A percentile compares a stretch with the other conserved stretches of the same genome.
These are phyloP conservation scores for Mortierella antarctica DNA, from an alignment of 192 early-diverging fungal species.

Conservation along the genomic window DNA sequence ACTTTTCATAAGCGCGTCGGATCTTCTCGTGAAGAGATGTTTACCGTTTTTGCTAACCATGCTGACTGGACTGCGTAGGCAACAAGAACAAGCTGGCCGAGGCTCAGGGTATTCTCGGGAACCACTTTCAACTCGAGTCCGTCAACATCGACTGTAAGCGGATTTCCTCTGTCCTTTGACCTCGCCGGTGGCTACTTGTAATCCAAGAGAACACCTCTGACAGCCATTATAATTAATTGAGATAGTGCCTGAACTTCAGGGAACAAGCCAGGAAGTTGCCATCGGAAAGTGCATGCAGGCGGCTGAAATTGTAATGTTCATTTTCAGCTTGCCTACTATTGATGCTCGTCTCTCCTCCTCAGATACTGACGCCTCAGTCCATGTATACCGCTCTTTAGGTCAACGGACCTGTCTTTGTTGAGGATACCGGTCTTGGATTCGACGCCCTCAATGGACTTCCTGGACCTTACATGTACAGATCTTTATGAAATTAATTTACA, in stretches of 20 bases:
- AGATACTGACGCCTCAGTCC: neutral
- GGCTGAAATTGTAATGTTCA: conserved; percentile 60
- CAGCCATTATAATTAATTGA: neutral
- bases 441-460: conserved; percentile 93
- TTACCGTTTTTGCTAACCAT: too few relatives aligned
- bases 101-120: conserved; percentile 82
- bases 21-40: too few relatives aligned
- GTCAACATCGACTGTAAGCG: conserved; percentile 76
- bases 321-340: neutral
- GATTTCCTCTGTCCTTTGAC: neutral
- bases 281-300: conserved; percentile 84
- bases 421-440: conserved; percentile 96
- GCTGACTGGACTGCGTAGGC: conserved; percentile 59
- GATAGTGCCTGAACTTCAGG: conserved; percentile 92
- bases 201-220: neutral
- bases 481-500: neutral
- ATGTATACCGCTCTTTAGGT: conserved; percentile 48
- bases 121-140: conserved; percentile 71
- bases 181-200: neutral
- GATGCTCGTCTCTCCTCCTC: neutral
- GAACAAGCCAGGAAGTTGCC: conserved; percentile 81
- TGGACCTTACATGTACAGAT: conserved; percentile 82
- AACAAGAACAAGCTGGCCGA: conserved; percentile 97
- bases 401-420: conserved; percentile 84
- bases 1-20: too few relatives aligned